Evolutionary conservation across 495 filamentous ascomycete species (phyloP).

Genomic region (Hypomontagnella monticulosa): DNA sequence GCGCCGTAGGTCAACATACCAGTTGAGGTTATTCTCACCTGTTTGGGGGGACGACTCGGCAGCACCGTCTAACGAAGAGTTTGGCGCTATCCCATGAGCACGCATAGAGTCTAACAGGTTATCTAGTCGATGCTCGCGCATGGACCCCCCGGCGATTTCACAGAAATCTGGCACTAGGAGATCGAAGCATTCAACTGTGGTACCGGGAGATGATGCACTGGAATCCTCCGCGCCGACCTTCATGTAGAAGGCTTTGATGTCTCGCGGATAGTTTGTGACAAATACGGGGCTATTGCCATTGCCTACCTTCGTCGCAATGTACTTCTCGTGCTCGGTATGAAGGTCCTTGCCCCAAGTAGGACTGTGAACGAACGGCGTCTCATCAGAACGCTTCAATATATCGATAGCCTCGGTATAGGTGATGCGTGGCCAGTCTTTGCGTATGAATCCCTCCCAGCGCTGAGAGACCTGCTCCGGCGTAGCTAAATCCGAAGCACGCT

Average conservation of each 20-base stretch:
- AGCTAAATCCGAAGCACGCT: slow-evolving; percentile 46
- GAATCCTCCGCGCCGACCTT: slow-evolving; percentile 20
- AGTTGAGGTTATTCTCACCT: slow-evolving; percentile 69
- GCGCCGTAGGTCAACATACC: slow-evolving; percentile 94
- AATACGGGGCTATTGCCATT: slow-evolving; percentile 73
- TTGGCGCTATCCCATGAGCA: slow-evolving; percentile 54
- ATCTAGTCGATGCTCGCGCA: slow-evolving; percentile 87
- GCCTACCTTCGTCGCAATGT: slow-evolving; percentile 77
- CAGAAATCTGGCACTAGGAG: slow-evolving; percentile 88
- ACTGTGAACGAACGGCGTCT: slow-evolving; percentile 68
- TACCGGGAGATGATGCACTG: slow-evolving; percentile 35
- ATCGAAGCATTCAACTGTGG: slow-evolving; percentile 94
- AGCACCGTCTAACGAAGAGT: slow-evolving; percentile 6
- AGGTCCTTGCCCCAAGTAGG: slow-evolving; percentile 79
- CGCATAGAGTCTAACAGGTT: slow-evolving; percentile 80
- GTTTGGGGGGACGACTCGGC: slow-evolving; percentile 19
- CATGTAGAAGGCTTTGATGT: slow-evolving; percentile 98
- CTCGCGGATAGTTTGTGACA: slow-evolving; percentile 88
- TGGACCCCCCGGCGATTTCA: slow-evolving; percentile 90
- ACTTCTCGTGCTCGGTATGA: slow-evolving; percentile 93
- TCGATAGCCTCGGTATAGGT: slow-evolving; percentile 84
- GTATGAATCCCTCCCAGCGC: slow-evolving; percentile 76
- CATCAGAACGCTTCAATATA: slow-evolving; percentile 69
- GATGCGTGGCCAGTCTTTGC: slow-evolving; percentile 77
- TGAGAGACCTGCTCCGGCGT: slow-evolving; percentile 60